A percentile compares a stretch with the other conserved stretches of the same genome.
Conservation (phyloP, 2,329 filamentous ascomycete genomes). For the Botrytis deweyae region DNA sequence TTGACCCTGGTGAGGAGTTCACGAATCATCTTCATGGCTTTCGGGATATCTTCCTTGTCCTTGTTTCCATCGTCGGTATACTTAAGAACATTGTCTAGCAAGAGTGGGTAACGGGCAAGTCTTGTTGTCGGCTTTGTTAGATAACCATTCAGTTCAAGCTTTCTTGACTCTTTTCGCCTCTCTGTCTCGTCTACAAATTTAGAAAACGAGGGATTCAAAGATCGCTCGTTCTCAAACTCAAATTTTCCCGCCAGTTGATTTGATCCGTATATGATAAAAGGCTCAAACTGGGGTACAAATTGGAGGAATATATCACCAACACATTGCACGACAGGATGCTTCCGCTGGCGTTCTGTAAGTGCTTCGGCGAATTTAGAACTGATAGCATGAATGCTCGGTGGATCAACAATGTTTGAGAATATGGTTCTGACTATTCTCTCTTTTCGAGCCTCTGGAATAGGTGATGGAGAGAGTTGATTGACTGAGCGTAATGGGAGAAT, state of each 20-base stretch:
- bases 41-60: constrained; percentile 89
- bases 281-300: constrained; percentile 87
- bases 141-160: constrained; percentile 95
- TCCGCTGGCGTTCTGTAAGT: constrained; percentile 88
- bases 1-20: constrained; percentile 88
- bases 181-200: constrained; percentile 97
- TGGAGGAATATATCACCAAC: constrained; percentile 94
- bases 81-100: constrained; percentile 89
- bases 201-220: constrained; percentile 77
- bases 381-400: constrained; percentile 77
- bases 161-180: constrained; percentile 90
- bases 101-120: constrained; percentile 86
- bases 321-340: constrained; percentile 81
- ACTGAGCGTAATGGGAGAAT: constrained; percentile 84
- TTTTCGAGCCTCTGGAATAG: constrained; percentile 81
- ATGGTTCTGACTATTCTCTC: constrained; percentile 92
- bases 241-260: constrained; percentile 97
- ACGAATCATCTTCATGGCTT: constrained; percentile 82
- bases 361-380: constrained; percentile 85
- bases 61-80: constrained; percentile 85
- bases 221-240: constrained; percentile 95
- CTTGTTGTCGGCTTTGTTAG: constrained; percentile 96
- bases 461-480: constrained; percentile 63
- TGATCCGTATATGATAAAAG: constrained; percentile 94
- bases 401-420: constrained; percentile 91